These are phyloP conservation scores for Aspergillus sp. DNA, from an alignment of 2,329 filamentous ascomycete species.

Conservation along the genomic window DNA sequence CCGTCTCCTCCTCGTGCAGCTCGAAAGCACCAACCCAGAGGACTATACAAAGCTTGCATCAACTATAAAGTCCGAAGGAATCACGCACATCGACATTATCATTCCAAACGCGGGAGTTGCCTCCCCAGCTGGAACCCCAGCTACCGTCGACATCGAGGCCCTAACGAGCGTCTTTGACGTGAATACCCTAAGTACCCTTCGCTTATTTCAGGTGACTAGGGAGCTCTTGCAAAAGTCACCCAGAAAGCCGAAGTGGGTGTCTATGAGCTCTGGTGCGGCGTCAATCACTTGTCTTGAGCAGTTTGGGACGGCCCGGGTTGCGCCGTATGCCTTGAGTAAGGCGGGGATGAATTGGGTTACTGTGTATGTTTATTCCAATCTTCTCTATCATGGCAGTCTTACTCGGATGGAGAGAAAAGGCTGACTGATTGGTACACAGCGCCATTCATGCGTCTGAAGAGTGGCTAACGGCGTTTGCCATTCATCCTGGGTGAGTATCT, in stretches of 20 bases:
- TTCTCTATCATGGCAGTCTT: background rate
- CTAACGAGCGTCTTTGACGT: background rate
- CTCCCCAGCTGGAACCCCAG: background rate
- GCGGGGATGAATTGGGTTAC: background rate
- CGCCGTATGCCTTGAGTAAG: background rate
- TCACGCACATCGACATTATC: background rate
- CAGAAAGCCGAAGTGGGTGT: background rate
- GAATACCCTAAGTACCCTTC: background rate
- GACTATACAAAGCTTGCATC: background rate
- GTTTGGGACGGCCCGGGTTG: background rate
- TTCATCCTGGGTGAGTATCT: constrained; percentile 8
- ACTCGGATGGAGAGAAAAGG: background rate
- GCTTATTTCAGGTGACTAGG: background rate
- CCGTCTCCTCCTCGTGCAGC: background rate
- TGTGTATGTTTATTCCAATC: background rate
- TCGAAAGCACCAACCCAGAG: background rate
- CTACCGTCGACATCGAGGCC: background rate
- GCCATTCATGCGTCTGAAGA: constrained; percentile 1
- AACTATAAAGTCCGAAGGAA: background rate
- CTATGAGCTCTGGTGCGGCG: background rate
- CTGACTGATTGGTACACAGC: background rate
- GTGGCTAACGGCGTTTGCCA: constrained; percentile 2
- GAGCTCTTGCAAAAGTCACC: background rate
- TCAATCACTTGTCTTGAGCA: background rate
- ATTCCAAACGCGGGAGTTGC: background rate